These are phyloP conservation scores for Arthrobotrys iridis DNA, from an alignment of 2,329 filamentous ascomycete genomes.

Conservation along the genomic window DNA sequence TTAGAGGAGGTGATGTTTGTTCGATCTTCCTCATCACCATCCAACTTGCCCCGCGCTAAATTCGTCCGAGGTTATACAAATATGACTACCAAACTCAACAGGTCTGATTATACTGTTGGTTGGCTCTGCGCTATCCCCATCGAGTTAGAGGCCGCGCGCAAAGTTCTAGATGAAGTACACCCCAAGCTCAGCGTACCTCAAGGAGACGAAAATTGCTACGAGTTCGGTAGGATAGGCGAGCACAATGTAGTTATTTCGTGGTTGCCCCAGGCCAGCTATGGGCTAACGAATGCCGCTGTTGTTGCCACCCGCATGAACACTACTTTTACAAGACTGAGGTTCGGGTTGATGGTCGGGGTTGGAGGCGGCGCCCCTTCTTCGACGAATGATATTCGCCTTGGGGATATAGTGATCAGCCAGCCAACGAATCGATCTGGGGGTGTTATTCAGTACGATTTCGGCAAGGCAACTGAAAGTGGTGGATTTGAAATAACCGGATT, in stretches of 20 bases:
- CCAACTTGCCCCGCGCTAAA: background rate
- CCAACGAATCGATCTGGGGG: background rate
- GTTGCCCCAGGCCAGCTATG: background rate
- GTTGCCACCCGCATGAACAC: slow-evolving; percentile 6
- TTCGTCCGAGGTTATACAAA: background rate
- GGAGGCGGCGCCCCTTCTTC: background rate
- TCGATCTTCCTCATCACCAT: background rate
- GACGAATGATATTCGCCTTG: slow-evolving; percentile 8
- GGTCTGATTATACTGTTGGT: slow-evolving; percentile 3
- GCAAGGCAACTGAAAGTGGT: slow-evolving; percentile 5
- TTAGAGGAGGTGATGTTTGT: background rate
- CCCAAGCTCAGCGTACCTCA: background rate
- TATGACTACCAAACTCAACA: slow-evolving; percentile 4
- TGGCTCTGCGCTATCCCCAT: slow-evolving; percentile 19
- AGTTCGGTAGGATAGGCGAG: background rate
- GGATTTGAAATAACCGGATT: background rate
- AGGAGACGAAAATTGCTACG: background rate
- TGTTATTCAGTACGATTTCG: slow-evolving; percentile 21
- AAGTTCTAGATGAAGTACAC: background rate
- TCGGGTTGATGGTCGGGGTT: slow-evolving; percentile 6
- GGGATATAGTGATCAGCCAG: slow-evolving; percentile 9
- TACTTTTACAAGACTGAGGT: background rate
- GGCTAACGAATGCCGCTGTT: background rate
- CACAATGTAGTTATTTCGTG: background rate
- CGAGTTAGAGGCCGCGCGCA: background rate